phyloP scores from a whole-genome alignment of 73 alveolate genomes.

The Breviolum minutum region DNA sequence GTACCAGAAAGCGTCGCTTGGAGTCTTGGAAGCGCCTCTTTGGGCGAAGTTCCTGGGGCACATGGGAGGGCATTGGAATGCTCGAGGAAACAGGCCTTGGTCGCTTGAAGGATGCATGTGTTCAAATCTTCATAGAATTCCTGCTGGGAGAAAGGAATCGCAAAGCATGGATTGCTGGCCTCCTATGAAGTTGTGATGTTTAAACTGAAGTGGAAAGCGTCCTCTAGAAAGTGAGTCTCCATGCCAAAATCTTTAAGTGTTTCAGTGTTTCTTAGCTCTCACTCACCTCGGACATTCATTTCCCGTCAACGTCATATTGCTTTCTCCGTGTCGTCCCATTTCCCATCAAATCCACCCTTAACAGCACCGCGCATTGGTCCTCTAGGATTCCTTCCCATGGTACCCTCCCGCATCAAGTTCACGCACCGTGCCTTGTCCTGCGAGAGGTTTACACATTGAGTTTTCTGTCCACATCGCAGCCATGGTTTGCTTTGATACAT shows the following conservation, averaged over 20 bases:
- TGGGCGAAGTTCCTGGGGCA: not conserved
- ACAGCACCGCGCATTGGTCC: not conserved
- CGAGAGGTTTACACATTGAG: no score
- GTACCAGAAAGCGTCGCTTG: not conserved
- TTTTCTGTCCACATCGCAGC: not conserved
- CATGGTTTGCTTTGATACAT: no score
- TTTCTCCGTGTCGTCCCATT: not conserved
- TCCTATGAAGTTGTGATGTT: not conserved
- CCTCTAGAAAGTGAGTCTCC: not conserved
- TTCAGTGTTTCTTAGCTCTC: not conserved
- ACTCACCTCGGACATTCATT: not conserved
- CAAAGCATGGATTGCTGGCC: not conserved
- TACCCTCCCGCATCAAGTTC: slow-evolving; percentile 90
- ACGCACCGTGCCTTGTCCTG: slow-evolving; percentile 79
- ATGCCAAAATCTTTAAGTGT: not conserved
- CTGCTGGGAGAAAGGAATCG: not conserved
- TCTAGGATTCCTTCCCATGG: slow-evolving; percentile 51
- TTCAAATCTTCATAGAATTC: not conserved
- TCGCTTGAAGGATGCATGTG: not conserved
- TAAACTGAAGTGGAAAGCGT: not conserved
- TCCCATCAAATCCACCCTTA: not conserved
- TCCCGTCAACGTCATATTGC: not conserved
- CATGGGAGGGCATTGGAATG: not conserved
- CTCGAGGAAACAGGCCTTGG: not conserved
- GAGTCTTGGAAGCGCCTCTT: not conserved